Evolutionary conservation across 768 basidiomycete genomes (phyloP).

Genomic region (Lyophyllum decastes): DNA sequence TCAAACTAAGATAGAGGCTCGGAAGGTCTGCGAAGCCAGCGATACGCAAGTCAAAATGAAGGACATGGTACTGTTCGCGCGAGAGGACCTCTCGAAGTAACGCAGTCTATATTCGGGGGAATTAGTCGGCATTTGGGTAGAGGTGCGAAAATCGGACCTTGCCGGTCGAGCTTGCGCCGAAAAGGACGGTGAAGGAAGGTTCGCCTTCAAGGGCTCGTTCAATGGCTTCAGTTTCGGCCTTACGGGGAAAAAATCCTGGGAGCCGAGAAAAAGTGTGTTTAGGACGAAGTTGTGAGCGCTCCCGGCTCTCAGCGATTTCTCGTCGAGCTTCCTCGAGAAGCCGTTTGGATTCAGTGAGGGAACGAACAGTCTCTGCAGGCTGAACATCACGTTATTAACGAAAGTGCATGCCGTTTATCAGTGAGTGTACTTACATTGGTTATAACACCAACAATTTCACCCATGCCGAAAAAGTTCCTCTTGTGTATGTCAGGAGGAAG

Average conservation of each 20-base stretch:
- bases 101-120: slow-evolving; percentile 55
- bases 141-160: slow-evolving; percentile 48
- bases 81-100: slow-evolving; percentile 78
- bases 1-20: slow-evolving; percentile 76
- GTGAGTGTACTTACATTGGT: slow-evolving; percentile 59
- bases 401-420: neutral
- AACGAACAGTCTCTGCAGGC: slow-evolving; percentile 80
- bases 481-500: slow-evolving; percentile 62
- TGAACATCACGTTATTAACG: slow-evolving; percentile 25
- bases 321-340: slow-evolving; percentile 77
- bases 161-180: slow-evolving; percentile 80
- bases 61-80: slow-evolving; percentile 68
- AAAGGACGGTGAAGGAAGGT: slow-evolving; percentile 78
- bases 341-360: slow-evolving; percentile 74
- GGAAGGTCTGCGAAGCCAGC: slow-evolving; percentile 81
- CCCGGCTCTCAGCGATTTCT: slow-evolving; percentile 70
- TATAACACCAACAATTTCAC: slow-evolving; percentile 75
- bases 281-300: slow-evolving; percentile 63
- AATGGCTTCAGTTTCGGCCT: slow-evolving; percentile 63
- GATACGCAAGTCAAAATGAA: slow-evolving; percentile 83
- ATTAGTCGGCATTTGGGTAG: neutral
- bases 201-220: slow-evolving; percentile 68
- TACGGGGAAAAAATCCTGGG: slow-evolving; percentile 73
- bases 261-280: slow-evolving; percentile 80
- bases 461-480: slow-evolving; percentile 77